phyloP scores from a whole-genome alignment of 2,329 filamentous ascomycete species.

The Capronia americana region DNA sequence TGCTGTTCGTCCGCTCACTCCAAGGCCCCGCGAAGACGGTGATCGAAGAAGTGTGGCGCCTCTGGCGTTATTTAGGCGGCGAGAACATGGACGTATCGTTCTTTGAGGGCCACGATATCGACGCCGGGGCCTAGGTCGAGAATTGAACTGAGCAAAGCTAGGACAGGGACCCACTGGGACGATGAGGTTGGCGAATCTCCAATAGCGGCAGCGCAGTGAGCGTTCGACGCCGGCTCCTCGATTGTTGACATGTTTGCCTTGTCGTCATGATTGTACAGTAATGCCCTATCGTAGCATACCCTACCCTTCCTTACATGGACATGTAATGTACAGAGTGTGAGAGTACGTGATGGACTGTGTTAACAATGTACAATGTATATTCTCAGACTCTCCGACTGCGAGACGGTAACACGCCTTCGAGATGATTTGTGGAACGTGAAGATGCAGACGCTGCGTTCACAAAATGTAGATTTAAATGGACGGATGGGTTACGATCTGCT shows the following conservation, averaged over 20 bases:
- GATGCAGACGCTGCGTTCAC: not conserved
- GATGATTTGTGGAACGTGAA: not conserved
- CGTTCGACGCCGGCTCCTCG: not conserved
- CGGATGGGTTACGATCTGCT: too few species aligned
- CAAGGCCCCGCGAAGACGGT: slow-evolving; percentile 22
- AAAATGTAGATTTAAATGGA: not conserved
- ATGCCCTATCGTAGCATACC: too few species aligned
- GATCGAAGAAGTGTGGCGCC: slow-evolving; percentile 36
- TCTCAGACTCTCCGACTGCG: not conserved
- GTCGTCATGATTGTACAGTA: too few species aligned
- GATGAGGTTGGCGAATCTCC: not conserved
- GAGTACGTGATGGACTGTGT: too few species aligned
- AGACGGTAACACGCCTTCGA: not conserved
- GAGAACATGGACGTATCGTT: slow-evolving; percentile 12
- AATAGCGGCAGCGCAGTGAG: not conserved
- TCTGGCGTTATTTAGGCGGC: slow-evolving; percentile 39
- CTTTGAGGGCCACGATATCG: not conserved
- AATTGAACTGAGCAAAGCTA: not conserved
- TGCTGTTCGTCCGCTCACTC: slow-evolving; percentile 32
- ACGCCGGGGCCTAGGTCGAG: not conserved
- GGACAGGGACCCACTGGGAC: not conserved
- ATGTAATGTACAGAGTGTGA: too few species aligned
- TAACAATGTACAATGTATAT: not conserved
- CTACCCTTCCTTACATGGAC: too few species aligned
- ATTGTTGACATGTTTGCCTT: too few species aligned